phyloP scores from a whole-genome alignment of 2,329 filamentous ascomycete genomes.

The Pseudogymnoascus sp. region DNA sequence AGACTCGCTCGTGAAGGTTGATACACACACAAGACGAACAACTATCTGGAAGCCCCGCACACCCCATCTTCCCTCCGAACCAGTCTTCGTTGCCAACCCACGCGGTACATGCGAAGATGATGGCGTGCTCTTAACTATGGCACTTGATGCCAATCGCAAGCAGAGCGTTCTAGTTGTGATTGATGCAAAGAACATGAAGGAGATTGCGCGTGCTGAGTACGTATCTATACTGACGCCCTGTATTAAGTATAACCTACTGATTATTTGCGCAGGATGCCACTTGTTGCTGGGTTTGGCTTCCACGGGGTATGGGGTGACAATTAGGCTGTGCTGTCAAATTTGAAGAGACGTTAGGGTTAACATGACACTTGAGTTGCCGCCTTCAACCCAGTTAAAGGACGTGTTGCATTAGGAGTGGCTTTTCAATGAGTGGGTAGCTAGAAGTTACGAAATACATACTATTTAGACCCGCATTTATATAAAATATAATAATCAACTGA shows the following conservation, averaged over 20 bases:
- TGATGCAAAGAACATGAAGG: slow-evolving; percentile 50
- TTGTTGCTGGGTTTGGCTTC: neutral
- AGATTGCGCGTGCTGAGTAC: slow-evolving; percentile 54
- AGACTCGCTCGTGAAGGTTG: slow-evolving; percentile 57
- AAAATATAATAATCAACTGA: neutral
- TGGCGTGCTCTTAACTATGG: slow-evolving; percentile 51
- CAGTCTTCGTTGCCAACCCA: slow-evolving; percentile 53
- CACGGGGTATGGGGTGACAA: neutral
- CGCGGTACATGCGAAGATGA: slow-evolving; percentile 47
- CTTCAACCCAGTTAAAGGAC: neutral
- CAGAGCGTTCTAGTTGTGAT: slow-evolving; percentile 57
- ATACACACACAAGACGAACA: slow-evolving; percentile 42
- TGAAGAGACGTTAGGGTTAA: no score
- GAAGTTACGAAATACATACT: neutral
- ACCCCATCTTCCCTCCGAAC: slow-evolving; percentile 58
- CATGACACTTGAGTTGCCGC: neutral
- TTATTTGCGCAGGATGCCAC: neutral
- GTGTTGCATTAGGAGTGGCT: neutral
- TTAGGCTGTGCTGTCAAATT: neutral
- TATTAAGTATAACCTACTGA: neutral
- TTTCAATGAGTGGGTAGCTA: neutral
- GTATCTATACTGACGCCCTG: slow-evolving; percentile 30
- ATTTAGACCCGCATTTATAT: neutral
- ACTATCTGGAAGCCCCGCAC: slow-evolving; percentile 46
- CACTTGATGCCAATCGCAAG: slow-evolving; percentile 49